These are phyloP conservation scores for Triangularia setosa DNA, from an alignment of 2,329 filamentous ascomycete genomes.

Conservation along the genomic window DNA sequence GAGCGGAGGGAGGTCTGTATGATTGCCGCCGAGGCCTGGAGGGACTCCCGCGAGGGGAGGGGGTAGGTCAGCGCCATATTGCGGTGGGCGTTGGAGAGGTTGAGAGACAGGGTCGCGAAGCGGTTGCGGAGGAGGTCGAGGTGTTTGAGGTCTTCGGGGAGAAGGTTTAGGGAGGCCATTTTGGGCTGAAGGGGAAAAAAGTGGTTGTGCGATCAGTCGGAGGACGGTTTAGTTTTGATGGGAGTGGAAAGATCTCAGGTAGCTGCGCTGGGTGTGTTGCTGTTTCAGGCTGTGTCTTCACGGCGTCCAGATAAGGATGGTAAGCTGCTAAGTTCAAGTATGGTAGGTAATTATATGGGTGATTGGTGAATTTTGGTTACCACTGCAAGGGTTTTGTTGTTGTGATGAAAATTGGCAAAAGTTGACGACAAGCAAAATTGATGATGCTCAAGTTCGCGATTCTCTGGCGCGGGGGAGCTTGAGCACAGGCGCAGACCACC, in stretches of 20 bases:
- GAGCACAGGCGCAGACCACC: neutral
- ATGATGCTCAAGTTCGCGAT: neutral
- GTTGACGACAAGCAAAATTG: neutral
- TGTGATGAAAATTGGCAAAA: neutral
- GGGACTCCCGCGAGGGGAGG: conserved; percentile 63
- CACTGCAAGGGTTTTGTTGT: neutral
- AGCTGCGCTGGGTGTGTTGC: too few relatives aligned
- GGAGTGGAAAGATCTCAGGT: too few relatives aligned
- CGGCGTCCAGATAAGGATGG: neutral
- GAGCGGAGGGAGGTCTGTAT: conserved; percentile 66
- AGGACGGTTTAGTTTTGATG: neutral
- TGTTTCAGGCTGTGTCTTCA: too few relatives aligned
- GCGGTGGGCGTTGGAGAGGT: conserved; percentile 59
- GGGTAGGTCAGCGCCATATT: conserved; percentile 60
- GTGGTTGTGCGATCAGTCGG: neutral
- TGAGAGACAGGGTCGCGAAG: conserved; percentile 64
- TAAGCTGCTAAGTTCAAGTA: neutral
- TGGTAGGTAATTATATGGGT: neutral
- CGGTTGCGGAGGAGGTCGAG: conserved; percentile 68
- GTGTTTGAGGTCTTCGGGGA: conserved; percentile 59
- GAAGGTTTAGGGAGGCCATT: conserved; percentile 47
- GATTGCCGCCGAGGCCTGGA: conserved; percentile 69
- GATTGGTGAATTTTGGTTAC: neutral
- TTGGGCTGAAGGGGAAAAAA: neutral
- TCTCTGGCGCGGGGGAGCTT: neutral